Evolutionary conservation across 331 rosid species (phyloP), one percentile per base, ranked within the genome.

Genomic region (Quercus phellos): DNA sequence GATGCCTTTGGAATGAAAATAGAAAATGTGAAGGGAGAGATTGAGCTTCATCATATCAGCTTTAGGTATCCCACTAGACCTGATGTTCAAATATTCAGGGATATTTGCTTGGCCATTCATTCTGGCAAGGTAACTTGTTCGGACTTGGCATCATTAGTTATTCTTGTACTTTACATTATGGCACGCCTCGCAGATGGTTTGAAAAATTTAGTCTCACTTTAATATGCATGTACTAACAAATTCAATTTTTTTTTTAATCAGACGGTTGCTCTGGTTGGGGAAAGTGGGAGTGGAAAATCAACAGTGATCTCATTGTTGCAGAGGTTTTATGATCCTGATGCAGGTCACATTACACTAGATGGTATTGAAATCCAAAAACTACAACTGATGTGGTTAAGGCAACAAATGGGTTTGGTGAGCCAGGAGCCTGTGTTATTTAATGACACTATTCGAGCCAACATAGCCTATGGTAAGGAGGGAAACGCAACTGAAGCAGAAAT

Each of bases 211-310:
- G 18, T 22, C 46, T 61, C 22, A 56, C 35, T 54, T 69, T 26
- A 54, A 35, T 11, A 60, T 66, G 11, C 19, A 67, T 78, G 83
- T 77, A 17, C 82, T 83, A 78, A 83, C 51, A 55, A 26, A 26
- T 83, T 73, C 69, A 51, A 66, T 75, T 82, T 2, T 73, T 73
- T 17, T 51, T 79, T 18, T 51, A 38, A 38, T 80, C 86, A 89
- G 93, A 89, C 87, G 16, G 76, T 84, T 61, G 91, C 91, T 18
- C 73, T 89, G 9, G 93, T 87, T 7, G 91, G 93, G 5, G 93
- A 89, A 71, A 85, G 91, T 74, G 91, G 93, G 61, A 84, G 93
- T 63, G 93, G 93, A 70, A 89, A 89, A 21, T 89, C 93, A 8
- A 87, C 91, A 12, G 82, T 85, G 77, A 84, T 89, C 72, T 85